Percentiles rank a stretch among this genome's conserved stretches.
Evolutionary conservation across 768 basidiomycete species (phyloP).

Genomic region (Macrocybe gigantea): DNA sequence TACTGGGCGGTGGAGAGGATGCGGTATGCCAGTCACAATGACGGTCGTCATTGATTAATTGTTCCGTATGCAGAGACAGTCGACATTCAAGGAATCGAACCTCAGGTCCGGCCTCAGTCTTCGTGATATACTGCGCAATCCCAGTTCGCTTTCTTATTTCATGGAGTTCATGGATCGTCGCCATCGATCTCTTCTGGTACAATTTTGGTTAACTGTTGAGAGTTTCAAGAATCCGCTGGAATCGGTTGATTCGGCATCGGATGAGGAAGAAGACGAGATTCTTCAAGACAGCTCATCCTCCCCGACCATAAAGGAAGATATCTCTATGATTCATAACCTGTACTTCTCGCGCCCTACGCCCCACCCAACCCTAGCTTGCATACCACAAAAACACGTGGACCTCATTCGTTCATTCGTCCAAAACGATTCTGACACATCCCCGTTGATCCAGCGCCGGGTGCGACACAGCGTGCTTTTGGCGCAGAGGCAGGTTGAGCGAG

Average conservation of each 20-base stretch:
- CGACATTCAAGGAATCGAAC: constrained; percentile 34
- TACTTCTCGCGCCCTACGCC: constrained; percentile 68
- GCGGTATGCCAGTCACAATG: constrained; percentile 14
- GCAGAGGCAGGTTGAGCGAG: constrained; percentile 79
- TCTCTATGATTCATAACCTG: constrained; percentile 81
- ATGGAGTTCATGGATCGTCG: constrained; percentile 99
- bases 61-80: constrained; percentile 25
- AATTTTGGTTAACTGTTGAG: constrained; percentile 97
- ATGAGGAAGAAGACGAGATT: constrained; percentile 50
- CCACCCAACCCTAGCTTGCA: constrained; percentile 53
- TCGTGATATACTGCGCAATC: constrained; percentile 80
- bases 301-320: constrained; percentile 76
- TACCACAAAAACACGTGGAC: constrained; percentile 67
- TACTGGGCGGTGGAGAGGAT: constrained; percentile 51
- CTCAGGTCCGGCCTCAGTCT: constrained; percentile 51
- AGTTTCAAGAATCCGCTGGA: constrained; percentile 97
- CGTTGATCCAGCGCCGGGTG: constrained; percentile 46
- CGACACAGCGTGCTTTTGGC: constrained; percentile 77
- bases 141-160: constrained; percentile 88
- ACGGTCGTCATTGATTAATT: constrained; percentile 54
- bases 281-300: constrained; percentile 50
- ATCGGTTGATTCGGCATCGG: constrained; percentile 67
- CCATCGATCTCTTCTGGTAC: constrained; percentile 76
- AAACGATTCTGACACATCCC: constrained; percentile 37
- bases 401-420: constrained; percentile 64